Percentiles rank a stretch among this genome's conserved stretches.
phyloP scores from a whole-genome alignment of 2,329 filamentous ascomycete species.

The Microsporum ferrugineum region DNA sequence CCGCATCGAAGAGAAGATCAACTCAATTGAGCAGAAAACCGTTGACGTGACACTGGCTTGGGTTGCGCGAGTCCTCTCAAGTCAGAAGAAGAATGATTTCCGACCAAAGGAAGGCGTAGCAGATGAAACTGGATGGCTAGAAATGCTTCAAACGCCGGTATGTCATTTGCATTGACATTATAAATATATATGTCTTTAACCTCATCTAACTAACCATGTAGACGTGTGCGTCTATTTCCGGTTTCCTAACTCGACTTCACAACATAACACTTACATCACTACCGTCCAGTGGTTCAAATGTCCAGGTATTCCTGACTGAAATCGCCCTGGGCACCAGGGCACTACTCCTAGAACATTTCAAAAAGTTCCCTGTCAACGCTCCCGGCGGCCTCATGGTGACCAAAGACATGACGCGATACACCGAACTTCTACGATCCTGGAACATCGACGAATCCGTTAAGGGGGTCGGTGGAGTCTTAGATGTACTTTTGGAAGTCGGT shows the following conservation, averaged over 20 bases:
- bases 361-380: slow-evolving; percentile 84
- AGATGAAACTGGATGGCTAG: slow-evolving; percentile 42
- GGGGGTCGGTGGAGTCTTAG: slow-evolving; percentile 48
- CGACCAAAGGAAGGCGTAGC: slow-evolving; percentile 47
- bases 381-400: slow-evolving; percentile 90
- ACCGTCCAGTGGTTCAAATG: slow-evolving; percentile 54
- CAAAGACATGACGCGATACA: slow-evolving; percentile 91
- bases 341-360: slow-evolving; percentile 83
- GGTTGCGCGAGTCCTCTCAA: slow-evolving; percentile 58
- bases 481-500: slow-evolving; percentile 84
- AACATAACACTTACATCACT: slow-evolving; percentile 55
- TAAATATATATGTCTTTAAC: not conserved
- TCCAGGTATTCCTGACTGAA: slow-evolving; percentile 71
- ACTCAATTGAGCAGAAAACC: slow-evolving; percentile 55
- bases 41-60: slow-evolving; percentile 66
- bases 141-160: slow-evolving; percentile 65
- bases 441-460: slow-evolving; percentile 54
- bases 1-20: slow-evolving; percentile 75
- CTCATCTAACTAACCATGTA: slow-evolving; percentile 16
- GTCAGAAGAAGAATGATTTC: slow-evolving; percentile 83
- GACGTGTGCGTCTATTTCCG: slow-evolving; percentile 70
- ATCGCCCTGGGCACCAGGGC: slow-evolving; percentile 66
- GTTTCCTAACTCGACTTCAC: slow-evolving; percentile 62
- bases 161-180: slow-evolving; percentile 11
- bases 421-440: slow-evolving; percentile 74